Base-by-base conservation (phyloP, 1,284 basidiomycete species). In the Peniophora sp. region DNA sequence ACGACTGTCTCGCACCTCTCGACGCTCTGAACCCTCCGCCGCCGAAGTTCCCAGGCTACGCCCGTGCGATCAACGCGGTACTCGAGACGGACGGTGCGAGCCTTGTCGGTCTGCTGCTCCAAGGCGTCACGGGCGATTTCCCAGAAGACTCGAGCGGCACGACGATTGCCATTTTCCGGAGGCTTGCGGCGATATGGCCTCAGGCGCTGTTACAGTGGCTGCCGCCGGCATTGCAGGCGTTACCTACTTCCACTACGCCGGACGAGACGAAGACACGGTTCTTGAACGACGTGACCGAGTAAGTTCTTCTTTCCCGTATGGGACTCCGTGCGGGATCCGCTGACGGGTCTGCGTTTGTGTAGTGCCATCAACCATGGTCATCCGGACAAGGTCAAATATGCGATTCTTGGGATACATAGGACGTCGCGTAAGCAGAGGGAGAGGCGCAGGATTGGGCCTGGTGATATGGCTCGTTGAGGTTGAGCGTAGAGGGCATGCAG, bases 41-140 rank as follows among this genome's bases (percentile, higher is more conserved):
- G 45, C 75, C 80, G n/a, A 85, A 85, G 58, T 83, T 78, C 59
- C 69, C 78, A 0, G 59, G 75, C 3, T 92, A 86, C 61, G 81
- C 84, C 1, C 68, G 75, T 2, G 70, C 81, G 17, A 89, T 97
- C 55, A 79, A 78, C 46, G 69, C 72, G 2, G 78, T 85, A 9
- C 70, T 97, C 44, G 75, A 81, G 45, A 82, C 85, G 56, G 86
- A 92, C 62, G 92, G 92, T 3, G 76, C 79, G 52, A 77, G 81
- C 56, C 74, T 97, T 20, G 67, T 88, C n/a, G 76, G 76, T 8
- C 78, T 84, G 55, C 64, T 96, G 23, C 72, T 98, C 43, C 71
- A 76, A 24, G 93, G 95, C 2, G 73, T 97, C 16, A 83, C 93
- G 2, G 83, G 84, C 25, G 84, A 89, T 53, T 98, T 95, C 65